A percentile compares a stretch with the other conserved stretches of the same genome.
Evolutionary conservation across 2,329 filamentous ascomycete genomes (phyloP).

Genomic region (Talaromyces islandicus): DNA sequence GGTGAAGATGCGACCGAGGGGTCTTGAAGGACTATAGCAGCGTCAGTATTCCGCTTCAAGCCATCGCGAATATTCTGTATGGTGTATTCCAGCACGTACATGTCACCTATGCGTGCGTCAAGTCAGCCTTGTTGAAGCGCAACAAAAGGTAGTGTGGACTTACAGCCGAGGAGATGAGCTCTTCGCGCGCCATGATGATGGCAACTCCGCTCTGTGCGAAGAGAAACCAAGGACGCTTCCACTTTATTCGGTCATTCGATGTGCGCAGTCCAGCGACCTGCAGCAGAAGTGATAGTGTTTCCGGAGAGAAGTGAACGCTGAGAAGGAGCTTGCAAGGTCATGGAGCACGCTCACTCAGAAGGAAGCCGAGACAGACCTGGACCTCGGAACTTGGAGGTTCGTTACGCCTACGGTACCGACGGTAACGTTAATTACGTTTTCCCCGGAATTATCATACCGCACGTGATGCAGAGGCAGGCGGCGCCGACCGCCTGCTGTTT

Average conservation of each 20-base stretch:
- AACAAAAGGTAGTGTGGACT: not conserved
- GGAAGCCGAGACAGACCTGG: slow-evolving; percentile 13
- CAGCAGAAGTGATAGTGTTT: not conserved
- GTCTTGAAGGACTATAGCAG: slow-evolving; percentile 75
- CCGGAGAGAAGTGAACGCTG: not conserved
- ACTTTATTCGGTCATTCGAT: not conserved
- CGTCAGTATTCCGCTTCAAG: not conserved
- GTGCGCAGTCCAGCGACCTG: not conserved
- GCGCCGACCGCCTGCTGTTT: slow-evolving; percentile 24
- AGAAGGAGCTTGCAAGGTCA: not conserved
- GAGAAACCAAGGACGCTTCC: slow-evolving; percentile 5
- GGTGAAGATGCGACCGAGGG: slow-evolving; percentile 83
- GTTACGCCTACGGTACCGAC: not conserved
- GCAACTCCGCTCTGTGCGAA: slow-evolving; percentile 1
- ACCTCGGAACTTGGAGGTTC: slow-evolving; percentile 30
- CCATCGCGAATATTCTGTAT: not conserved
- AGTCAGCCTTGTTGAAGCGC: slow-evolving; percentile 2
- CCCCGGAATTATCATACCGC: slow-evolving; percentile 6
- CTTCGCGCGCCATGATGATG: slow-evolving; percentile 90
- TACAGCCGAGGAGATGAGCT: slow-evolving; percentile 79
- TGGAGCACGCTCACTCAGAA: not conserved
- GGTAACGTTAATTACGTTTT: slow-evolving; percentile 16
- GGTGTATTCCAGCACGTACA: slow-evolving; percentile 35
- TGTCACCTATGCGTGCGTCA: slow-evolving; percentile 36
- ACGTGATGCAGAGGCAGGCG: not conserved